A percentile compares a stretch with the other conserved stretches of the same genome.
Evolutionary conservation across 306 rosid genomes (phyloP).

Genomic region (Phaseolus lunatus): DNA sequence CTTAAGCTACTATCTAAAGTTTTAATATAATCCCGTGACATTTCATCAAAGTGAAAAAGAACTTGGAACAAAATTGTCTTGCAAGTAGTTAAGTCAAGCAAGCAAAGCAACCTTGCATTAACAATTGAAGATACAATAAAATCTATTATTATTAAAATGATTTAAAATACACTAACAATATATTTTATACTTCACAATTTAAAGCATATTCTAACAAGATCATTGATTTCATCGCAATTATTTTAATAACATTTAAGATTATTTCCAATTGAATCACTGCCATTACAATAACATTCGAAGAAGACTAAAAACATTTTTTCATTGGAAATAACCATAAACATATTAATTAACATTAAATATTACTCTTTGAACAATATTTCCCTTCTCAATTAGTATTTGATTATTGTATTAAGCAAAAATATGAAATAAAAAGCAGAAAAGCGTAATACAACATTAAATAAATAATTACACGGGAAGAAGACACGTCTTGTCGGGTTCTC

Average conservation of each 20-base stretch:
- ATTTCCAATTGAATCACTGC: too few relatives aligned
- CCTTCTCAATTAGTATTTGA: too few relatives aligned
- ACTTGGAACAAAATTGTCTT: not conserved
- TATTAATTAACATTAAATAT: not conserved
- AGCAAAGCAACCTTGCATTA: not conserved
- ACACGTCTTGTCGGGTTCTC: slow-evolving; percentile 60
- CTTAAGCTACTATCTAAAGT: too few relatives aligned
- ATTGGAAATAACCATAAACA: not conserved
- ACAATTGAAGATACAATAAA: not conserved
- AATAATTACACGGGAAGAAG: not conserved
- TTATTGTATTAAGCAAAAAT: too few relatives aligned
- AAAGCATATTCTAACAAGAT: too few relatives aligned
- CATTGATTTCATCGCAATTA: too few relatives aligned
- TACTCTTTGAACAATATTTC: not conserved
- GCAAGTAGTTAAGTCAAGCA: not conserved
- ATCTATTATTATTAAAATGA: not conserved
- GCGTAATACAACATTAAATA: not conserved
- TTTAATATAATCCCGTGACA: not conserved
- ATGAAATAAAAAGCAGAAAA: not conserved
- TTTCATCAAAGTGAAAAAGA: not conserved
- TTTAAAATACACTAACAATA: too few relatives aligned
- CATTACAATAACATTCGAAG: too few relatives aligned
- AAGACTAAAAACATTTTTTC: not conserved
- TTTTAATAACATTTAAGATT: too few relatives aligned
- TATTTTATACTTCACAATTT: too few relatives aligned